phyloP scores from a whole-genome alignment of 1,284 basidiomycete species.

The Austroboletus niveus region DNA sequence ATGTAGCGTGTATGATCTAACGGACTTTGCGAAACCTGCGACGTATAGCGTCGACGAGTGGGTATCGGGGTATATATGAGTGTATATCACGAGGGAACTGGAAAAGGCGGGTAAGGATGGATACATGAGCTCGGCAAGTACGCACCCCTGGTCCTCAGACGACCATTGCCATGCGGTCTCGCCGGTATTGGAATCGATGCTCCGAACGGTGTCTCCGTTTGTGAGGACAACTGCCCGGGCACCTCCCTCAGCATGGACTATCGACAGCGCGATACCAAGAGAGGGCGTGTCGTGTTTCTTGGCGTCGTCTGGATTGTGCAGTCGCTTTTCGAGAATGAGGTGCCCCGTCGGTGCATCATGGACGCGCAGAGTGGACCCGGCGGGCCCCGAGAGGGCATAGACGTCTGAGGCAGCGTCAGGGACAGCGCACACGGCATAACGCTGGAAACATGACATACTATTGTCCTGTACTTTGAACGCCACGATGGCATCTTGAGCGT shows the following conservation, averaged over 20 bases:
- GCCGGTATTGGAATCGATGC: constrained; percentile 47
- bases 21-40: constrained; percentile 66
- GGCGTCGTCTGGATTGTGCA: constrained; percentile 50
- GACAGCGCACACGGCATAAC: neutral
- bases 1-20: constrained; percentile 63
- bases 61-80: constrained; percentile 54
- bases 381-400: constrained; percentile 73
- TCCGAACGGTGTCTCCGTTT: constrained; percentile 56
- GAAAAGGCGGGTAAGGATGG: neutral
- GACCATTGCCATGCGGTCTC: constrained; percentile 65
- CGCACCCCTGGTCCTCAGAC: constrained; percentile 61
- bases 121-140: neutral
- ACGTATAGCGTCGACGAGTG: constrained; percentile 53
- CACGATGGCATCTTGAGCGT: constrained; percentile 64
- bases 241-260: constrained; percentile 2
- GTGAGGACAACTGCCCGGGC: constrained; percentile 41
- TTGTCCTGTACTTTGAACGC: constrained; percentile 64
- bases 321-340: constrained; percentile 64
- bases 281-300: constrained; percentile 50
- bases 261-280: constrained; percentile 42
- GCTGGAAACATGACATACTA: constrained; percentile 42
- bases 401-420: constrained; percentile 47
- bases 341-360: constrained; percentile 68
- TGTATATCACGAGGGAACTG: constrained; percentile 67
- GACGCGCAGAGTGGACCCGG: constrained; percentile 68